Evolutionary conservation across 2,329 filamentous ascomycete species (phyloP), one percentile per base, ranked within the genome.

Genomic region (Berkeleyomyces basicola): DNA sequence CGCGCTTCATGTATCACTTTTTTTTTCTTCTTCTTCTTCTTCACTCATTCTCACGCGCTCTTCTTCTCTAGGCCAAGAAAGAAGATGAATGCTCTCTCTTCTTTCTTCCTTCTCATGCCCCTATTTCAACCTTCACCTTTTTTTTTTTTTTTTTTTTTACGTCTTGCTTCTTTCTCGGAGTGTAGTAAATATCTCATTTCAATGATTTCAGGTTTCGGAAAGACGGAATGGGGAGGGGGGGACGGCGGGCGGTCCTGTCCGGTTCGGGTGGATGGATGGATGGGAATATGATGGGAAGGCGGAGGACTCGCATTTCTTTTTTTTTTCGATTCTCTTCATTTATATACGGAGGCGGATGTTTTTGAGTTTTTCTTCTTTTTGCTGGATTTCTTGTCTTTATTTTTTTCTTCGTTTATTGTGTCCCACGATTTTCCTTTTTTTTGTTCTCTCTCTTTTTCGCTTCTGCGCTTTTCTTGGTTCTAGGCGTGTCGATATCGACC

Each of bases 261-360:
- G 63, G 63, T 37, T 44, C 37, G 63, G 63, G 46, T 55, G 49
- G 23, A 23, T 23, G 23, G 23, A 23, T 23, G 23, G 23, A n/a
- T n/a, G n/a, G 23, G 2, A 1, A 23, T 23, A 23, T 23, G 23
- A 23, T 23, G 23, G 23, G 23, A 23, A 23, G 23, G 23, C 23
- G 23, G 23, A 23, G 23, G 23, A 23, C 23, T 23, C 23, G 23
- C 23, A 23, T 23, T 23, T 23, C 23, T 23, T 23, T 23, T 23
- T 23, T 23, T 23, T 23, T 23, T 23, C 23, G 23, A 23, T 53
- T 53, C 46, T 16, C 31, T 23, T 51, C 33, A 31, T n/a, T 55
- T 64, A 61, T 64, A 64, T 64, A 58, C 42, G 63, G 63, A 61
- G 63, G 63, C 59, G 59, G 63, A 61, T 53, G 63, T 51, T 64